These are phyloP conservation scores for Achaetomiella virescens DNA, from an alignment of 495 filamentous ascomycete genomes.

Conservation along the genomic window DNA sequence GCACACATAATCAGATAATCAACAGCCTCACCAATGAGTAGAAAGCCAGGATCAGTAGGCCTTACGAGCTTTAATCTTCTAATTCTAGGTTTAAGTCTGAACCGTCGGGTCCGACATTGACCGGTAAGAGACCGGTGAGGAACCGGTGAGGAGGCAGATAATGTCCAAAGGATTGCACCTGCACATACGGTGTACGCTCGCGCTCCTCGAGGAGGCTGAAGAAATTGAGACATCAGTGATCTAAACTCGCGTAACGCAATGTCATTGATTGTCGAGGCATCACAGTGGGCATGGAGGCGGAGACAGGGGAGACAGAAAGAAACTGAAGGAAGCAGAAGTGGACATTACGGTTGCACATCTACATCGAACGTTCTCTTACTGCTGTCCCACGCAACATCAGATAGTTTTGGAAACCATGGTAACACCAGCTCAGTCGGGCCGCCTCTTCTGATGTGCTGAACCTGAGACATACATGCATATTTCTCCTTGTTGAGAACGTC, in stretches of 20 bases:
- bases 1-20: too few relatives aligned
- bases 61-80: background rate
- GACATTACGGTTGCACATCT: too few relatives aligned
- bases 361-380: too few relatives aligned
- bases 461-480: background rate
- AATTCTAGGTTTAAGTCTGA: background rate
- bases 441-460: too few relatives aligned
- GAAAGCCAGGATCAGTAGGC: background rate
- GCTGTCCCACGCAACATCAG: background rate
- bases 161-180: background rate
- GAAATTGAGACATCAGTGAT: background rate
- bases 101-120: background rate
- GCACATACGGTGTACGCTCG: background rate
- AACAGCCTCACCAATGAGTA: background rate
- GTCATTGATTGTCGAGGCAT: background rate
- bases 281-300: background rate
- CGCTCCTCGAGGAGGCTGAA: background rate
- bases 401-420: background rate
- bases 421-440: too few relatives aligned
- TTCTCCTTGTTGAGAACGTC: background rate
- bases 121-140: background rate
- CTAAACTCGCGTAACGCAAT: background rate
- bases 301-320: background rate
- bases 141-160: background rate
- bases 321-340: background rate